Base-by-base conservation (phyloP, 2,329 filamentous ascomycete genomes). In the Blastomyces emzantsi region DNA sequence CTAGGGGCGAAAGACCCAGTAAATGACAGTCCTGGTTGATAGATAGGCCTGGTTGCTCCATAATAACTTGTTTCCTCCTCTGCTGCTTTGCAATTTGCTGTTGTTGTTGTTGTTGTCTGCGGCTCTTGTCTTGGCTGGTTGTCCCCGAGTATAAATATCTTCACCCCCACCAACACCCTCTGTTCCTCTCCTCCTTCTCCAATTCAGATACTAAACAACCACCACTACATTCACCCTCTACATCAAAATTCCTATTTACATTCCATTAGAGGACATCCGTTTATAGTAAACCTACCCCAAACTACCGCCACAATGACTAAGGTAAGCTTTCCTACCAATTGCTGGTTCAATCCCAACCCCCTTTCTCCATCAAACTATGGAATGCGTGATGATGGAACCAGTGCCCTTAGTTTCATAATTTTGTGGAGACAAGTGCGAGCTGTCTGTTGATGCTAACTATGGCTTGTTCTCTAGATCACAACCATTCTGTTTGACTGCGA, bases 401-500 rank as follows among this genome's bases (percentile, higher is more conserved):
- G 8, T 15, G 19, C 58, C 11, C 47, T 49, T 47, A 22, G 36
- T 22, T 36, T 36, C 15, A 8, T 19, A 7, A 11, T 60, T 60
- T 45, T 52, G 28, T 52, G 30, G 55, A 13, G 41, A 39, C 43
- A 22, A 22, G n/a, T 56, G 41, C 36, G 19, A 33, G 56, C 13
- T 47, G 52, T n/a, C 11, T 17, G 0, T 59, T 8, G 22, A 41
- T 41, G 70, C 67, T 63, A 28, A 63, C 49, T 60, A 60, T 56
- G 6, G 39, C 25, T 57, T 45, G 45, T 41, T 19, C 41, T 68
- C 54, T 70, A 86, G 82, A 88, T 90, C 77, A 89, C 82, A 63
- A 84, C 87, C 67, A 80, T 91, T 73, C 83, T 91, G 70, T 89
- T 91, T 76, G 88, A 91, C 69, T 81, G 79, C 68, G 79, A 96